Evolutionary conservation across 2,329 filamentous ascomycete genomes (phyloP), one percentile per base, ranked within the genome.

Genomic region (Achaetomium macrosporum): DNA sequence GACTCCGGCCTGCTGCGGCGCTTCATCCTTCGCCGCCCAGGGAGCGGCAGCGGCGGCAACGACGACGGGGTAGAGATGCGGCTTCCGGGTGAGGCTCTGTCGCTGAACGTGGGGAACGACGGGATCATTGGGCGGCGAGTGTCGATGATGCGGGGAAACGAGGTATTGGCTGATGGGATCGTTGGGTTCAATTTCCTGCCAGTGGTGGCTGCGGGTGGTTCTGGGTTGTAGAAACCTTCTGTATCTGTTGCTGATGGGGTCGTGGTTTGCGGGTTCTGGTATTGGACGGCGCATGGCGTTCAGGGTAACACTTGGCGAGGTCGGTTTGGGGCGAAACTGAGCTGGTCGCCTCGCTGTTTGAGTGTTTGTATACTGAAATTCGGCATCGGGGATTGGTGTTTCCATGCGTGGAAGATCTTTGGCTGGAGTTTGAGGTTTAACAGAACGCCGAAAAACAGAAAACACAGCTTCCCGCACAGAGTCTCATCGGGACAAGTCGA

Each of bases 41-140:
- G 37, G 11, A 5, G 36, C 13, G 40, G 17, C 12, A 33, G 11
- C 19, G 5, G 37, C 2, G 20, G n/a, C 31, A 30, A 49, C 8
- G 40, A 33, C 4, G 31, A 53, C 9, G 47, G 16, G 6, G 42
- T 56, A 7, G 56, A 59, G 13, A 54, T 59, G 40, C 40, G 50
- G 2, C 48, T 64, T 7, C 25, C 25, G 15, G 41, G 50, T 0
- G 42, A 51, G 16, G 53, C 56, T 9, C 36, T 64, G 3, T 53
- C 53, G 10, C 42, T 64, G 9, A 47, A 54, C 9, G 59, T 64
- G 19, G 61, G 62, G 0, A 30, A 51, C 2, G 55, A 57, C 19
- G 62, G 62, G 12, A 64, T 64, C 55, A 63, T 64, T 31, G 62
- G 62, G 4, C 53, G 62, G 15, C 49, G 62, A 17, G 61, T 63